A percentile compares a stretch with the other conserved stretches of the same genome.
Conservation (phyloP, 169 alveolate species). For the Plasmodium ovale region DNA sequence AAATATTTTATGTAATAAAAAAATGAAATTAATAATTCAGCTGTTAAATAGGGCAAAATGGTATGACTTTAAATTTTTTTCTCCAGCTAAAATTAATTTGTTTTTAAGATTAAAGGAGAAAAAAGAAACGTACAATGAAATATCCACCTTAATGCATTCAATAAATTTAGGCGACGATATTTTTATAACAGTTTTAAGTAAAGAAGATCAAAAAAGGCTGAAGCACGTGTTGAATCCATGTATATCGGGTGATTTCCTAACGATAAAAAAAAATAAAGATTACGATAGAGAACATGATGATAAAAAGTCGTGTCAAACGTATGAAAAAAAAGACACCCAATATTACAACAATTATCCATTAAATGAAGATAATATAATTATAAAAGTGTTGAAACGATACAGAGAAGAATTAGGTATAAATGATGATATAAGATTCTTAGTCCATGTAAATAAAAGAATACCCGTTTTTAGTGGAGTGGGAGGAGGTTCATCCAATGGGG, state of each 20-base stretch:
- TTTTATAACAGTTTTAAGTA: slow-evolving; percentile 44
- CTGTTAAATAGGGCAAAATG: slow-evolving; percentile 22
- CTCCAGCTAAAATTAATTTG: slow-evolving; percentile 69
- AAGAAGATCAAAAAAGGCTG: slow-evolving; percentile 39
- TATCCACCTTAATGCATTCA: slow-evolving; percentile 67
- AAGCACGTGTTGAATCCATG: slow-evolving; percentile 29
- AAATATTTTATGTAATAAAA: slow-evolving; percentile 29
- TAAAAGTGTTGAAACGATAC: slow-evolving; percentile 56
- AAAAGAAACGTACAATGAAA: slow-evolving; percentile 40
- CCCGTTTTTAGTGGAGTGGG: slow-evolving; percentile 86
- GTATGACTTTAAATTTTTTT: slow-evolving; percentile 58
- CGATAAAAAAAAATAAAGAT: slow-evolving; percentile 19
- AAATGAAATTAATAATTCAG: slow-evolving; percentile 54
- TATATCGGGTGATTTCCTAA: slow-evolving; percentile 48
- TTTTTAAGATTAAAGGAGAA: slow-evolving; percentile 52
- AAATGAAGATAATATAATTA: slow-evolving; percentile 65
- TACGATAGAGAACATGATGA: not conserved
- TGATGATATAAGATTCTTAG: slow-evolving; percentile 74
- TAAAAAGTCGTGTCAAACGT: not conserved
- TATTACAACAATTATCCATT: slow-evolving; percentile 47
- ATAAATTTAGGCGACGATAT: slow-evolving; percentile 71
- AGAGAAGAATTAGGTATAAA: slow-evolving; percentile 48
- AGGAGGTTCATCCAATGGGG: slow-evolving; percentile 87
- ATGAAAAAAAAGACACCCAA: not conserved
- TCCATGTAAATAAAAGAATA: slow-evolving; percentile 77